Evolutionary conservation across 306 rosid species (phyloP).

Genomic region (Bauhinia variegata): DNA sequence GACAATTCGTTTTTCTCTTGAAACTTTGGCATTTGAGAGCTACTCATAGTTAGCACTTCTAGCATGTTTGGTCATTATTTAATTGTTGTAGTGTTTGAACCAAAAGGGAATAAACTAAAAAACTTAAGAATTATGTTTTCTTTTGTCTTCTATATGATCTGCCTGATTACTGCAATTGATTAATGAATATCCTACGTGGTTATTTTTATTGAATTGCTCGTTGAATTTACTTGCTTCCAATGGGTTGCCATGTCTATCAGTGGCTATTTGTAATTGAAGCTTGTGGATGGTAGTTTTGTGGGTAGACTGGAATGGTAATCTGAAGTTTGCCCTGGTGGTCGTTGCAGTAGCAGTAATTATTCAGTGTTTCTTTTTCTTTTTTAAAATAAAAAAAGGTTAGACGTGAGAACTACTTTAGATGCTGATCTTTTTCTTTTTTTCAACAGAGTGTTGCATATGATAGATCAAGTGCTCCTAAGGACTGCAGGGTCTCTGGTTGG

Average conservation of each 20-base stretch:
- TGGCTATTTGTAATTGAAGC: neutral
- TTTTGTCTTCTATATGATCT: no score
- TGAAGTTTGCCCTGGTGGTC: neutral
- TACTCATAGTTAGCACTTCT: constrained; percentile 4
- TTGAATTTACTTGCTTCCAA: no score
- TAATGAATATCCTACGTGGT: no score
- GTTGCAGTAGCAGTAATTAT: neutral
- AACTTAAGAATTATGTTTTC: neutral
- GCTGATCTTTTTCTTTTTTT: constrained; percentile 19
- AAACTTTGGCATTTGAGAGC: neutral
- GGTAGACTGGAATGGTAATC: neutral
- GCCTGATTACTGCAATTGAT: no score
- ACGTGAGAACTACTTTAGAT: neutral
- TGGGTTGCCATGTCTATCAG: no score
- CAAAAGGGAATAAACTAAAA: constrained; percentile 4
- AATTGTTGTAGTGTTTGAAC: constrained; percentile 9
- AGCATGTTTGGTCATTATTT: constrained; percentile 1
- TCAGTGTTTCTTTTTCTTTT: no score
- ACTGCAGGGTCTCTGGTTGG: constrained; percentile 93
- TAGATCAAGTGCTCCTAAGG: constrained; percentile 86
- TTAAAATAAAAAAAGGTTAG: no score
- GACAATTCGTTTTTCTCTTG: neutral
- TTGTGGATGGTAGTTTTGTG: neutral
- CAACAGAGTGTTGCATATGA: constrained; percentile 90
- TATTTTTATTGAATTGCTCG: no score